Evolutionary conservation across 306 rosid species (phyloP), one percentile per base, ranked within the genome.

Genomic region (Ziziphus jujuba): DNA sequence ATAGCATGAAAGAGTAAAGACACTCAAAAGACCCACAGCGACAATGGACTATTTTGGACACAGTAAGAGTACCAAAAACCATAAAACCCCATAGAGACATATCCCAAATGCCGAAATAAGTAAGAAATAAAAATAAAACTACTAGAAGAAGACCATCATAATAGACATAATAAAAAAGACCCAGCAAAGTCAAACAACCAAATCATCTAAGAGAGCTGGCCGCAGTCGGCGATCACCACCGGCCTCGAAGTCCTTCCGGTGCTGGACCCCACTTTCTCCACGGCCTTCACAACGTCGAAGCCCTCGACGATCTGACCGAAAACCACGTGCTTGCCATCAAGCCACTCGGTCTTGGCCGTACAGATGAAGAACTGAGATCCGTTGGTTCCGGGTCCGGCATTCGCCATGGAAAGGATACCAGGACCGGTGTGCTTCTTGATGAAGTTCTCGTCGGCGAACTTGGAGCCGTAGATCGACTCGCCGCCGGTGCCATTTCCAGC

Each of bases 341-440:
- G 87, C 98, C 98, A 93, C 79, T 78, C 83, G 28, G 98, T 93
- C 84, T 88, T 83, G 2, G 77, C 73, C 0, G 98, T 92, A 40
- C 98, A 92, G 61, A 92, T 19, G 88, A 92, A 93, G 87, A 93
- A 93, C 82, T 93, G 98, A 40, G 98, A 92, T 64, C 98, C 97
- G 60, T 93, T 93, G 0, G 97, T 93, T 0, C 88, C 87, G 0
- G 98, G 98, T 0, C 98, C 97, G 0, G 98, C 86, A 52, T 93
- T 93, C 7, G 97, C 97, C 97, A 93, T 93, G 5, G 97, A 90
- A 7, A 87, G 81, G 3, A 93, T 5, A 0, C 98, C 97, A 0
- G 97, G 95, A 0, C 96, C 98, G 2, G 97, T 93, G 88, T 93
- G 98, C 80, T 80, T 90, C 90, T 80, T 90, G 7, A 61, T 2